Evolutionary conservation across 106 monocot genomes (phyloP), one percentile per base, ranked within the genome.

Genomic region (Apostasia shenzhenica): DNA sequence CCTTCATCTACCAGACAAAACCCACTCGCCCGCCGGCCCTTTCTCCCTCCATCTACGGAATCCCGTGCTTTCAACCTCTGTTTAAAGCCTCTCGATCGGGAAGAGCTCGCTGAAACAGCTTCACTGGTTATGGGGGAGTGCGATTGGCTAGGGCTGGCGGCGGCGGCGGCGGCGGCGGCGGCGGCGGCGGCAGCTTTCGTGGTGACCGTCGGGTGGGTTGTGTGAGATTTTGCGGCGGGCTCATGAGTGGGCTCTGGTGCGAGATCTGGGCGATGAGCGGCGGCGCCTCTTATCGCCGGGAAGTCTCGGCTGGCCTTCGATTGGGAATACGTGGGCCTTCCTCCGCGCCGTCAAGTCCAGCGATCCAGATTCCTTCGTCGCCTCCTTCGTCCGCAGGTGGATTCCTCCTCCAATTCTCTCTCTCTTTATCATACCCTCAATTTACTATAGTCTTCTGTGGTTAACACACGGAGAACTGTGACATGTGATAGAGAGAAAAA

Each of bases 321-420:
- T 87, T 26, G 86, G 86, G 4, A 87, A 82, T 68, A 83, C 83
- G 86, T 63, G 73, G 71, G 70, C 70, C 1, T 87, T 87, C 57
- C 67, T 87, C 55, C 44, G 74, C 37, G 82, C 86, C 0, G 82
- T 82, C 60, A 87, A 87, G 79, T 80, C 80, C 45, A 61, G 73
- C 37, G 54, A 47, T 8, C 86, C 86, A 8, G 86, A 83, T 55
- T 70, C 73, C 61, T 87, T 87, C 79, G 76, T 82, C 45, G 67
- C 53, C 63, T 52, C 59, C 61, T 86, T 73, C 51, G 45, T 73
- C 61, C 48, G 49, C 5, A 75, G 82, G 86, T 82, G 38, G 41
- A 48, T 65, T 5, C 54, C 55, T n/a, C 13, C 1, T 12, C 42
- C 64, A 41, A 40, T 5, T 70, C 41, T 59, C 70, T 49, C 10